Percentiles rank a stretch among this genome's conserved stretches.
Conservation (phyloP, 768 basidiomycete species). For the Boletus edulis region DNA sequence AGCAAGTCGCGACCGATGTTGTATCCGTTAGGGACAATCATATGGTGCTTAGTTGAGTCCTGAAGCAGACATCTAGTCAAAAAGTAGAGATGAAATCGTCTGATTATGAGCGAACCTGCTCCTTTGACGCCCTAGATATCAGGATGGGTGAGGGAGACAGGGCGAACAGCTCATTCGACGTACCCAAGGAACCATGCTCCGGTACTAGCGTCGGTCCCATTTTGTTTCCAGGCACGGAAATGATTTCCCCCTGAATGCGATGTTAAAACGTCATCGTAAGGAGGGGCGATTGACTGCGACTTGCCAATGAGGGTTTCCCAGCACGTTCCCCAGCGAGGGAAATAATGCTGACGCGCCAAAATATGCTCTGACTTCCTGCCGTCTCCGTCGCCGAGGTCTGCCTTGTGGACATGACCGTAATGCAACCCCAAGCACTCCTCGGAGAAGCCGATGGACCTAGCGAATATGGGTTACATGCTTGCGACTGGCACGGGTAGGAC, state of each 20-base stretch:
- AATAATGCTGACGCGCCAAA: constrained; percentile 76
- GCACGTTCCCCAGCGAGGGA: constrained; percentile 79
- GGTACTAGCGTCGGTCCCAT: constrained; percentile 66
- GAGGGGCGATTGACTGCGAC: not conserved
- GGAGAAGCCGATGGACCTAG: constrained; percentile 77
- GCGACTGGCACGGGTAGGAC: not conserved
- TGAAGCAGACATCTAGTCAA: constrained; percentile 10
- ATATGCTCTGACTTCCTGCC: constrained; percentile 65
- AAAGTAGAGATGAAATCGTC: not conserved
- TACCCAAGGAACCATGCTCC: constrained; percentile 87
- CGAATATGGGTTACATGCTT: not conserved
- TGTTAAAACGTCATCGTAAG: not conserved
- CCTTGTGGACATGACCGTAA: constrained; percentile 70
- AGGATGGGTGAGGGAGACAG: not conserved
- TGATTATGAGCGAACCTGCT: constrained; percentile 41
- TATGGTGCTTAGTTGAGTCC: constrained; percentile 66
- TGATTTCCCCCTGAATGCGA: constrained; percentile 69
- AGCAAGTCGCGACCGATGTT: constrained; percentile 80
- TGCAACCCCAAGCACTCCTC: constrained; percentile 82
- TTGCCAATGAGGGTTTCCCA: constrained; percentile 79
- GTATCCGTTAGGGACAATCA: constrained; percentile 76
- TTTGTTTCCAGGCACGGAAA: constrained; percentile 88
- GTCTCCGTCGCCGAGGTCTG: constrained; percentile 82
- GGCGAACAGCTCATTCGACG: constrained; percentile 20
- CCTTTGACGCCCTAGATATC: constrained; percentile 62